phyloP scores from a whole-genome alignment of 371 early-diverging fungal species.

The Rhizopus arrhizus region DNA sequence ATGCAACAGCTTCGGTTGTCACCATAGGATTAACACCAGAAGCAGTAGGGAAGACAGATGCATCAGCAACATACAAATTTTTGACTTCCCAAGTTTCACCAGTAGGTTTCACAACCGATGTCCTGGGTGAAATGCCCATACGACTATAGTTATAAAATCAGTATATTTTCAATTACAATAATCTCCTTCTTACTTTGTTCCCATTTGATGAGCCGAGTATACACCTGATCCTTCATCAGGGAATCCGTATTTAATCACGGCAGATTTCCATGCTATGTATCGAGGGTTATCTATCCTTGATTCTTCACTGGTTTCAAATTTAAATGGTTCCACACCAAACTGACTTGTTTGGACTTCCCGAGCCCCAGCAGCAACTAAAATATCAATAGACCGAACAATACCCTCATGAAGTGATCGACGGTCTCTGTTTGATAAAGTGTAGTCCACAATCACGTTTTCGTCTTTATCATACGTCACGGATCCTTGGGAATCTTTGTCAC shows the following conservation, averaged over 20 bases:
- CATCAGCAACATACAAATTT: conserved; percentile 72
- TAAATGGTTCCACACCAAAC: conserved; percentile 49
- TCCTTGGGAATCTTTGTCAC: conserved; percentile 41
- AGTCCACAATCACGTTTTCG: conserved; percentile 44
- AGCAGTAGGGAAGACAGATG: conserved; percentile 71
- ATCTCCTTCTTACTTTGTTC: conserved; percentile 47
- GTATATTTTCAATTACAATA: background rate
- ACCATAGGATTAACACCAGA: conserved; percentile 81
- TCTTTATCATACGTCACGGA: conserved; percentile 39
- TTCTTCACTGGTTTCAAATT: conserved; percentile 34
- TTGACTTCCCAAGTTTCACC: conserved; percentile 80
- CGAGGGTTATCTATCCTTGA: conserved; percentile 41
- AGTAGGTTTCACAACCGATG: conserved; percentile 66
- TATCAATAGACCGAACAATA: conserved; percentile 47
- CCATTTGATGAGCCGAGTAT: conserved; percentile 69
- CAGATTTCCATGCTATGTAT: conserved; percentile 36
- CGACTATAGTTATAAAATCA: conserved; percentile 42
- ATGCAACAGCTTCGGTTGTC: conserved; percentile 49
- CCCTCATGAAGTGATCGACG: conserved; percentile 52
- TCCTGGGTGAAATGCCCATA: conserved; percentile 63
- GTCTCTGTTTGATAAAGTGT: conserved; percentile 59
- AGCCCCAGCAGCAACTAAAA: conserved; percentile 45
- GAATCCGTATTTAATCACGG: conserved; percentile 32
- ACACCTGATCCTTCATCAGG: conserved; percentile 38
- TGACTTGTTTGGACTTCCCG: conserved; percentile 62